Evolutionary conservation across 2,329 filamentous ascomycete genomes (phyloP), one percentile per base, ranked within the genome.

Genomic region (Penicillium frequentans): DNA sequence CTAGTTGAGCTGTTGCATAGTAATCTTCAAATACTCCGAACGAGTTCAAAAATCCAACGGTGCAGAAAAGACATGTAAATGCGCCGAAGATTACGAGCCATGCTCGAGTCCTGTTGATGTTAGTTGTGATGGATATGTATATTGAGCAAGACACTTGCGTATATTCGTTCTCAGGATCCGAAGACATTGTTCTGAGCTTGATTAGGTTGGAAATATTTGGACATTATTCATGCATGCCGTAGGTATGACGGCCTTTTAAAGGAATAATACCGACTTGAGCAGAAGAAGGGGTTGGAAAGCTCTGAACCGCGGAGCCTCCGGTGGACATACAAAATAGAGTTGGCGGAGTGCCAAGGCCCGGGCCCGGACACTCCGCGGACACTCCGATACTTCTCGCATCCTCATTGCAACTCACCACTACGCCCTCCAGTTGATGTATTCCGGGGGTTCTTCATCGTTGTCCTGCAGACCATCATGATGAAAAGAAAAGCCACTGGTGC

Each of bases 11-110:
- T 11, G 56, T 52, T 2, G 59, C 51, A 42, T 75, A 75, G 56
- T 73, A 73, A 27, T 68, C 65, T 55, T 75, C 55, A 49, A 75
- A 75, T 0, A 75, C 57, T 4, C 72, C 72, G 39, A 75, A 76
- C 1, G 73, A 68, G 56, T 75, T 75, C 26, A 73, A 53, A 39
- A 76, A 76, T 1, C 74, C 74, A 1, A 75, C 71, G 0, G 71
- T 73, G 57, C 73, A 75, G 54, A 76, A 76, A 0, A 70, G 43
- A 9, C 64, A 65, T 1, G 65, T 59, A 7, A 64, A 68, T 5
- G 72, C 66, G 1, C 74, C 74, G 10, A 67, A 19, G 14, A 76
- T 58, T 3, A 66, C 58, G 7, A 73, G 54, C 42, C 64, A 67
- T 49, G 70, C 64, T 33, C 64, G 63, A 3, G 59, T 53, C 1